Evolutionary conservation across 441 rosid genomes (phyloP), one percentile per base, ranked within the genome.

Genomic region (Dalechampia spathulata): DNA sequence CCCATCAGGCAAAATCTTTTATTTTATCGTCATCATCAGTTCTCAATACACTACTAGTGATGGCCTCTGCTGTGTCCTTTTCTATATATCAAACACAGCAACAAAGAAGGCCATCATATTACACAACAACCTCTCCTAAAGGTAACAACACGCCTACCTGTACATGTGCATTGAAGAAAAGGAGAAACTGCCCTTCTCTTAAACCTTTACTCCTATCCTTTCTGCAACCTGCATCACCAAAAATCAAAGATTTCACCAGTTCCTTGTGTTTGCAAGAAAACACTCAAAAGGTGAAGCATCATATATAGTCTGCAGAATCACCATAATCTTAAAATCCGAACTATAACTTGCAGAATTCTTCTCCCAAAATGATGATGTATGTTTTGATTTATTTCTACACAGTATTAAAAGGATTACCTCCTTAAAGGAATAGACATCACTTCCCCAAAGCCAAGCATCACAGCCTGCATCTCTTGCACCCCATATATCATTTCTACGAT

Each of bases 391-490:
- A 4, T 30, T 30, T 30, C 34, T 30, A 30, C n/a, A 30, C 34
- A 30, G 5, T 30, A 4, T 3, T 30, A 30, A 26, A 46, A 13
- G 26, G 21, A 17, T 20, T 58, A 86, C 98, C 95, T 88, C 91
- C 74, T 77, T 67, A 34, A 92, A 92, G 49, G 96, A 88, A 61
- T 77, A 65, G 46, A 92, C 93, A 59, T 92, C 96, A 25, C 84
- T 86, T 68, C 96, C 98, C 98, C 98, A 92, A 15, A 88, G 87
- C 98, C 98, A 92, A 62, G 91, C 98, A 55, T 92, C 95, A 48
- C 96, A 88, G 22, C 96, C 98, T 50, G 98, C 96, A 66, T 84
- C 98, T 65, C 98, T 78, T 28, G 96, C 98, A 1, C 96, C 98
- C 98, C 98, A 92, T 64, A 92, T 51, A 68, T 92, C 98, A 41